phyloP scores from a whole-genome alignment of 2,329 filamentous ascomycete species.

The Penicillium sp. region DNA sequence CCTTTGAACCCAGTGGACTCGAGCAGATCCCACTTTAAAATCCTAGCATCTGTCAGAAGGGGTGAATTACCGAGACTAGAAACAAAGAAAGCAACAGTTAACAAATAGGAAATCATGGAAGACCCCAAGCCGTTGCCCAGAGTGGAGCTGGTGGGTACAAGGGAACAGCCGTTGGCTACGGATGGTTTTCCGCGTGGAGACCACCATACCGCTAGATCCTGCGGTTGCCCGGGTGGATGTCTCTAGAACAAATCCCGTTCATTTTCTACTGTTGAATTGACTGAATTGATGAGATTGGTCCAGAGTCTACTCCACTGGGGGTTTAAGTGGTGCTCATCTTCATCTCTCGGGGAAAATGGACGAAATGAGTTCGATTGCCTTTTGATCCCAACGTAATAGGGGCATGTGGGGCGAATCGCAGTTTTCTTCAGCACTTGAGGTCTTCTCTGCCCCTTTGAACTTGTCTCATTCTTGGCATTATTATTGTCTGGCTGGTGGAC shows the following conservation, averaged over 20 bases:
- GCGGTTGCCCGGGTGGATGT: not conserved
- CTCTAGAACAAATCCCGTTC: not conserved
- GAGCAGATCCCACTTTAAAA: slow-evolving; percentile 1
- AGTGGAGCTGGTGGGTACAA: not conserved
- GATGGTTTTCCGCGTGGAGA: not conserved
- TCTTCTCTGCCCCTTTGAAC: too few species aligned
- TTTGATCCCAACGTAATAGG: not conserved
- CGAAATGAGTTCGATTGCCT: too few species aligned
- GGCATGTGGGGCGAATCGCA: not conserved
- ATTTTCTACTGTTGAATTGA: not conserved
- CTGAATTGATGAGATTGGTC: too few species aligned
- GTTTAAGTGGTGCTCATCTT: too few species aligned
- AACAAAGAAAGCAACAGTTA: not conserved
- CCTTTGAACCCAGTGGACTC: not conserved
- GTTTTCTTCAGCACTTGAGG: too few species aligned
- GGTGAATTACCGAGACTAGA: not conserved
- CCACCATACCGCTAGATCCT: not conserved
- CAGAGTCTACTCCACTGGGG: too few species aligned
- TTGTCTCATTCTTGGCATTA: too few species aligned
- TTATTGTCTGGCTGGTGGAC: not conserved
- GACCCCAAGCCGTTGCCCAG: not conserved
- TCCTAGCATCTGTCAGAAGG: not conserved
- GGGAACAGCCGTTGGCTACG: not conserved
- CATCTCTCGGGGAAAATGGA: too few species aligned
- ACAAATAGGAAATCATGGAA: not conserved